A percentile compares a stretch with the other conserved stretches of the same genome.
These are phyloP conservation scores for Isatis tinctoria DNA, from an alignment of 345 rosid genomes.

Conservation along the genomic window DNA sequence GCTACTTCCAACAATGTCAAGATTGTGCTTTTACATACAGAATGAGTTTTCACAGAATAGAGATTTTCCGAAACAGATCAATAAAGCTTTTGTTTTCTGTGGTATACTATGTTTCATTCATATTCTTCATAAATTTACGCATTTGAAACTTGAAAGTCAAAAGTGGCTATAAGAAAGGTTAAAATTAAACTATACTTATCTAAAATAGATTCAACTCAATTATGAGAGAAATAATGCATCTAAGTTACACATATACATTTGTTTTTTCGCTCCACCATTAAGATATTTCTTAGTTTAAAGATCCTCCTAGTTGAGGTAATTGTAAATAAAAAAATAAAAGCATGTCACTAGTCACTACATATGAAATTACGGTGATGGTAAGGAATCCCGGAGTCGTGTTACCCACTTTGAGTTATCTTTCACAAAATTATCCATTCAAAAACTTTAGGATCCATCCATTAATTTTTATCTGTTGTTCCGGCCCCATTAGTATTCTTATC, in stretches of 20 bases:
- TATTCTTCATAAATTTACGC: background rate
- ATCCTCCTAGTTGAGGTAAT: background rate
- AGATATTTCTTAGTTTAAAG: background rate
- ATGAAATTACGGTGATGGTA: constrained; percentile 31
- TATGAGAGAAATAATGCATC: background rate
- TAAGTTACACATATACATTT: background rate
- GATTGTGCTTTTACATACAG: background rate
- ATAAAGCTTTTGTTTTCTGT: background rate
- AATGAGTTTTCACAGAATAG: background rate
- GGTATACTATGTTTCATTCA: background rate
- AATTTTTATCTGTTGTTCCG: background rate
- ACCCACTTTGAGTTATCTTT: constrained; percentile 19
- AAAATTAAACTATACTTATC: background rate
- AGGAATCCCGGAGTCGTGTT: constrained; percentile 32
- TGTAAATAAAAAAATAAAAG: constrained; percentile 11
- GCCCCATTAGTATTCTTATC: background rate
- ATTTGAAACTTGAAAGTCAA: constrained; percentile 12
- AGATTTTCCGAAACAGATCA: background rate
- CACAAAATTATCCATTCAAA: constrained; percentile 6
- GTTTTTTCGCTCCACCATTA: background rate
- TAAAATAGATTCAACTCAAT: background rate
- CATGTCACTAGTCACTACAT: background rate
- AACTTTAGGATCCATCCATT: background rate
- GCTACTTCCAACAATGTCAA: background rate
- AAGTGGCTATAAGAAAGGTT: background rate